These are phyloP conservation scores for Fusarium austroafricanum DNA, from an alignment of 2,329 filamentous ascomycete species.

Conservation along the genomic window DNA sequence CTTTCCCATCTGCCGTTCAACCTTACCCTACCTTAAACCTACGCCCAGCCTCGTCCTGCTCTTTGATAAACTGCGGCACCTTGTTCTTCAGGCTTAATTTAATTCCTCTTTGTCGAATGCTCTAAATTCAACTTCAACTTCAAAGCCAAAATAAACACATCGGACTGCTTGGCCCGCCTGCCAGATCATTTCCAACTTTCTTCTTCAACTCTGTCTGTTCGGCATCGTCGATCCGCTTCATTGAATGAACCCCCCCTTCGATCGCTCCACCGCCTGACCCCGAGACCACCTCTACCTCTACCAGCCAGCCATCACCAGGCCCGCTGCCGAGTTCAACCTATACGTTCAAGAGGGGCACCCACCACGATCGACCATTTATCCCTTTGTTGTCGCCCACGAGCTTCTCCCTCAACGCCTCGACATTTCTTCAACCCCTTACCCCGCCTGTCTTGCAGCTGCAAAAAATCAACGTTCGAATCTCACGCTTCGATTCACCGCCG, in stretches of 20 bases:
- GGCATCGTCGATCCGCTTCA: conserved; percentile 40
- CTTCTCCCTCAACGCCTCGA: conserved; percentile 20
- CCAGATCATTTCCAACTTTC: conserved; percentile 12
- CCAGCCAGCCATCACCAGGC: conserved; percentile 34
- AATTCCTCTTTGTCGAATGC: not conserved
- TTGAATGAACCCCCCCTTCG: conserved; percentile 37
- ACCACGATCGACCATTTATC: conserved; percentile 8
- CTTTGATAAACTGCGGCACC: conserved; percentile 22
- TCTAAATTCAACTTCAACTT: not conserved
- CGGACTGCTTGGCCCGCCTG: conserved; percentile 35
- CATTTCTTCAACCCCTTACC: conserved; percentile 30
- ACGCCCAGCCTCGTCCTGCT: conserved; percentile 35
- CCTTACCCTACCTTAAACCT: conserved; percentile 28
- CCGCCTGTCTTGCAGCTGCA: conserved; percentile 23
- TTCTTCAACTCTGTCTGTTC: conserved; percentile 12
- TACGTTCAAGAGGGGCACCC: conserved; percentile 5
- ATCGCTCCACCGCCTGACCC: conserved; percentile 45
- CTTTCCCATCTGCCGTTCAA: conserved; percentile 37
- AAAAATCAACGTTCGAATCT: conserved; percentile 23
- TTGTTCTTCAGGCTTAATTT: conserved; percentile 15
- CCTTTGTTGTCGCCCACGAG: conserved; percentile 5
- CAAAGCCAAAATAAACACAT: not conserved
- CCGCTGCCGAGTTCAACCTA: conserved; percentile 9
- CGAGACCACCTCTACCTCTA: conserved; percentile 32
- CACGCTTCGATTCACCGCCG: conserved; percentile 43